These are phyloP conservation scores for Fusarium succisae DNA, from an alignment of 2,329 filamentous ascomycete genomes.

Conservation along the genomic window DNA sequence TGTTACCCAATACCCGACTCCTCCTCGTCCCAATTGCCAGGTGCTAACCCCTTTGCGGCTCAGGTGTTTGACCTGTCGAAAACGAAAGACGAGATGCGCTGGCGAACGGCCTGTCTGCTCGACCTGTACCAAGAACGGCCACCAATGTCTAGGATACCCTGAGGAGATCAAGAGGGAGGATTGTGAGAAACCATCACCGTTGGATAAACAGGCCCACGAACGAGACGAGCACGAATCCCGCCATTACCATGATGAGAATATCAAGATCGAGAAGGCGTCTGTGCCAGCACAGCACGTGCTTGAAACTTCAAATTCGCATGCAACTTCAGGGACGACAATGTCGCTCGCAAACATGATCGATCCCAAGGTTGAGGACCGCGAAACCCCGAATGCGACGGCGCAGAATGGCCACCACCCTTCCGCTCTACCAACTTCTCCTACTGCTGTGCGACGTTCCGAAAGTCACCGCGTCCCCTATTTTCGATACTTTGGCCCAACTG, in stretches of 20 bases:
- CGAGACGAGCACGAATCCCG: slow-evolving; percentile 42
- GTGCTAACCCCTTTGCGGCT: slow-evolving; percentile 29
- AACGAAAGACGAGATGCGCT: slow-evolving; percentile 78
- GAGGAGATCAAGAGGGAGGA: slow-evolving; percentile 60
- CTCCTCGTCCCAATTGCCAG: not conserved
- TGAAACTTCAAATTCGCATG: slow-evolving; percentile 18
- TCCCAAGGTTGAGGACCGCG: slow-evolving; percentile 12
- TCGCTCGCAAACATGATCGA: slow-evolving; percentile 19
- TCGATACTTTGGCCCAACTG: slow-evolving; percentile 88
- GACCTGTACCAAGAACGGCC: slow-evolving; percentile 77
- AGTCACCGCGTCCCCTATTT: slow-evolving; percentile 84
- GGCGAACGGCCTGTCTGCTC: slow-evolving; percentile 77
- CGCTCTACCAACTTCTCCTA: slow-evolving; percentile 47
- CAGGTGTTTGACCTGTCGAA: slow-evolving; percentile 66
- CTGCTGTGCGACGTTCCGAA: slow-evolving; percentile 59
- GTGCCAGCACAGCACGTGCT: slow-evolving; percentile 17
- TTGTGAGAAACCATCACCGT: slow-evolving; percentile 35
- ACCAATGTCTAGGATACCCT: slow-evolving; percentile 74
- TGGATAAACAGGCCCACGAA: slow-evolving; percentile 19
- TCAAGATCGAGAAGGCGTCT: slow-evolving; percentile 44
- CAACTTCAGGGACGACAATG: slow-evolving; percentile 7
- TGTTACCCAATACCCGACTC: not conserved
- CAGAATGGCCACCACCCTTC: slow-evolving; percentile 12
- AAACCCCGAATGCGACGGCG: slow-evolving; percentile 1
- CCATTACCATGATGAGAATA: slow-evolving; percentile 49